Percentiles rank a stretch among this genome's conserved stretches.
phyloP scores from a whole-genome alignment of 176 grass and related monocot species.

The Carex scoparia region DNA sequence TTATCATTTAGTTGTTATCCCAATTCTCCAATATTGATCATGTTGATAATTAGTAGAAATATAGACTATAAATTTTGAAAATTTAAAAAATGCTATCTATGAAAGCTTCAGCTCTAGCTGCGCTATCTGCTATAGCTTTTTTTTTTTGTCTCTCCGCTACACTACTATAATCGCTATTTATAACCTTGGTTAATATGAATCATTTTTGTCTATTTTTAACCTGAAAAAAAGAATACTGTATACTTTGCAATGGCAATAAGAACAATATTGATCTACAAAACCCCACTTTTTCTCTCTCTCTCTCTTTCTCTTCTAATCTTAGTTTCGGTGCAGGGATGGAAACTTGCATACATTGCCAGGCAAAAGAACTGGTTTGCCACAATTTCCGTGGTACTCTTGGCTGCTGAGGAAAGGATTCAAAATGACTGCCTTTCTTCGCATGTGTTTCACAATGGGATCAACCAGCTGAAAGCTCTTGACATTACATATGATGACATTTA shows the following conservation, averaged over 20 bases:
- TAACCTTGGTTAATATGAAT: too few relatives aligned
- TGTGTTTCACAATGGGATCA: neutral
- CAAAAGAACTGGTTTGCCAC: neutral
- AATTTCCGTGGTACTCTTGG: neutral
- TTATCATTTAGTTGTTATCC: too few relatives aligned
- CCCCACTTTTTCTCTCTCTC: neutral
- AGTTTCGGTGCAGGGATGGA: neutral
- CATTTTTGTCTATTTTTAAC: neutral
- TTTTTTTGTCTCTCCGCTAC: too few relatives aligned
- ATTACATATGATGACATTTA: constrained; percentile 10
- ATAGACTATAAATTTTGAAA: too few relatives aligned
- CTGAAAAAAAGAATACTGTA: neutral
- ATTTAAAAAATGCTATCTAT: too few relatives aligned
- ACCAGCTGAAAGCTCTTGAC: neutral
- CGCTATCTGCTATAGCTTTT: too few relatives aligned
- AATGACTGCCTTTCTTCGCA: neutral
- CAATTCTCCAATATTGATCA: too few relatives aligned
- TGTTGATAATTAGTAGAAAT: too few relatives aligned
- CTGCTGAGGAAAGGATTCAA: neutral
- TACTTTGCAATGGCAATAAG: neutral
- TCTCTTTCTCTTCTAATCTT: neutral
- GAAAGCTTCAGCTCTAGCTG: too few relatives aligned
- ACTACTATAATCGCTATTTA: too few relatives aligned
- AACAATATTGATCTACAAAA: neutral
- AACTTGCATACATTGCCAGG: neutral